Evolutionary conservation across 2,329 filamentous ascomycete species (phyloP), one percentile per base, ranked within the genome.

Genomic region (Ophiostoma ips): DNA sequence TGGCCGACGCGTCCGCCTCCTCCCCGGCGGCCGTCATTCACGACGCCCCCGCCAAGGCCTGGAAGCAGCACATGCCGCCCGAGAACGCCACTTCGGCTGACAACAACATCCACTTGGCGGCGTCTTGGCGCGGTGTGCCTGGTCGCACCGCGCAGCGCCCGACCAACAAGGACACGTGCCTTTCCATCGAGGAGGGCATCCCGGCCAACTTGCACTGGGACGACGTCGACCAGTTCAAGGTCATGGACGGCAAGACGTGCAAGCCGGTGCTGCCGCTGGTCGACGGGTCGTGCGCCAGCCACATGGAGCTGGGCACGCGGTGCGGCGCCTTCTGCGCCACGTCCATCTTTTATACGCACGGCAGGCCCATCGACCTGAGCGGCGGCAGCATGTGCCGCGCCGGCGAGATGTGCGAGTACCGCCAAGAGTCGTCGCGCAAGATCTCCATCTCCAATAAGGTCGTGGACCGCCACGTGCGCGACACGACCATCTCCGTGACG

Each of bases 151-250:
- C 24, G 12, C 19, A 9, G 18, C 38, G 38, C 21, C 38, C 38
- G 2, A 15, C 9, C 5, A 28, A 24, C 13, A 41, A 41, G 21
- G 38, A 41, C 21, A 28, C n/a, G 13, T 55, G 54, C 45, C 37
- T 55, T 24, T 45, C 40, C 15, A 18, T 54, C n/a, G 54, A 53
- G n/a, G 31, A 35, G 0, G 54, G 52, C 13, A 5, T 4, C 3
- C 54, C 52, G 1, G 9, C 28, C 6, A 54, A 55, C 46, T 49
- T 55, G n/a, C 52, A 55, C 38, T 52, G 50, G 44, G 52, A 50
- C 33, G 47, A 54, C n/a, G 2, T 31, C 2, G 48, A 53, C 24
- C 52, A 55, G 51, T 55, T 54, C 21, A 49, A 52, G n/a, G 16
- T 45, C 1, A 50, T 53, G 18, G 48, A 54, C 47, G 24, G 28